Evolutionary conservation across 148 eudicot species (phyloP).

Genomic region (Fagopyrum homotropicum): DNA sequence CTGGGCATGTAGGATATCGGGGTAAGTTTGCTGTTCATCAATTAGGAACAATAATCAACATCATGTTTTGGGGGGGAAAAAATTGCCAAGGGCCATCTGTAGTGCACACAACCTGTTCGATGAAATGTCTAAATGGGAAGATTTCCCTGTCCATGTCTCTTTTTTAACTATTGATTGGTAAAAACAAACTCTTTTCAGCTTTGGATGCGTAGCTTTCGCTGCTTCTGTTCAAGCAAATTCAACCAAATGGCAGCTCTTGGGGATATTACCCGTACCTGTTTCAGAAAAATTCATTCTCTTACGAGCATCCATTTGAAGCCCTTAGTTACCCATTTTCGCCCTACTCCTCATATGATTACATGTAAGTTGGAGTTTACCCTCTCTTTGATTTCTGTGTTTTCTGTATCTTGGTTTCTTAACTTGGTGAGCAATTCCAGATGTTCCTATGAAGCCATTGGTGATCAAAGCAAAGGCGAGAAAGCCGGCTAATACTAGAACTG

Average conservation of each 20-base stretch:
- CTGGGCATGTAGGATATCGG: not conserved
- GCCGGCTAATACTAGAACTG: constrained; percentile 48
- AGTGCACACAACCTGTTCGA: constrained; percentile 32
- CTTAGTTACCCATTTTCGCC: constrained; percentile 19
- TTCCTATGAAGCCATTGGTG: constrained; percentile 40
- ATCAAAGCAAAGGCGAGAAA: constrained; percentile 55
- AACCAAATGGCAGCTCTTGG: constrained; percentile 26
- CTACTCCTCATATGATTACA: constrained; percentile 19
- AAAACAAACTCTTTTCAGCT: constrained; percentile 6
- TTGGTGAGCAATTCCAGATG: constrained; percentile 19
- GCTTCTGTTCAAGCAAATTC: not conserved
- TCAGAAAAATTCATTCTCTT: constrained; percentile 11
- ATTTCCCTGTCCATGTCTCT: not conserved
- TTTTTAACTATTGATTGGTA: not conserved
- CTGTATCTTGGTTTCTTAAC: not conserved
- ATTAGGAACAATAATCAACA: not conserved
- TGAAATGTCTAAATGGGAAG: constrained; percentile 14
- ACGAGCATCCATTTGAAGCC: constrained; percentile 14
- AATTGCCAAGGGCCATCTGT: not conserved
- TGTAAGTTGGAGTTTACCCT: constrained; percentile 23
- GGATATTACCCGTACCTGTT: constrained; percentile 18
- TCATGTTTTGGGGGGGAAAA: not conserved
- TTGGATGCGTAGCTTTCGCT: constrained; percentile 6
- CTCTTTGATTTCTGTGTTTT: not conserved
- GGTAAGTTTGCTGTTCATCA: not conserved